Conservation (phyloP, 768 basidiomycete genomes). For the Pulveroboletus sp. region DNA sequence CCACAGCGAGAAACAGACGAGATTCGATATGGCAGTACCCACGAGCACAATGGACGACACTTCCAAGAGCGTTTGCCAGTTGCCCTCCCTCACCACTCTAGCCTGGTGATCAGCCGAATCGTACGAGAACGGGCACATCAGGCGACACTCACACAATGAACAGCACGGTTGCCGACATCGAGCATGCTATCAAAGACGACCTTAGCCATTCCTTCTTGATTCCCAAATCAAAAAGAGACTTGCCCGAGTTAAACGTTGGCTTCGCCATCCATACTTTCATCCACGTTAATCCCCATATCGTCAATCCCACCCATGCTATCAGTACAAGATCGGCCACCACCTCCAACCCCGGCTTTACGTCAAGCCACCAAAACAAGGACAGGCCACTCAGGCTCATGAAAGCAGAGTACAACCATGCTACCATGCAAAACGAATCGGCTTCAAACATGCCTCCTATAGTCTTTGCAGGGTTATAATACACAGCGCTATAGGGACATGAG, state of each 20-base stretch:
- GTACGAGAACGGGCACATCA: not conserved
- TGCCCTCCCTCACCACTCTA: slow-evolving; percentile 87
- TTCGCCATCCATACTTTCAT: slow-evolving; percentile 88
- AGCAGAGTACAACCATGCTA: slow-evolving; percentile 65
- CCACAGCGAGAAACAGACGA: slow-evolving; percentile 83
- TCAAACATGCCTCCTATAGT: slow-evolving; percentile 91
- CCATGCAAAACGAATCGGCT: slow-evolving; percentile 75
- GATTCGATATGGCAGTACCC: slow-evolving; percentile 74
- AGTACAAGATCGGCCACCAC: slow-evolving; percentile 71
- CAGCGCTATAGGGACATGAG: slow-evolving; percentile 44
- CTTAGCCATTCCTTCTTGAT: not conserved
- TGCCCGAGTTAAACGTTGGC: slow-evolving; percentile 86
- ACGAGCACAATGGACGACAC: slow-evolving; percentile 73
- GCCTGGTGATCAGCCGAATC: slow-evolving; percentile 1
- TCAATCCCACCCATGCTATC: slow-evolving; percentile 78
- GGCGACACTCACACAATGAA: slow-evolving; percentile 65
- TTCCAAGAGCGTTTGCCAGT: slow-evolving; percentile 65
- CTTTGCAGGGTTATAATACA: slow-evolving; percentile 93
- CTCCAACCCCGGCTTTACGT: slow-evolving; percentile 63
- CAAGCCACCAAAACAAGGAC: slow-evolving; percentile 75
- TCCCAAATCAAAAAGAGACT: slow-evolving; percentile 5
- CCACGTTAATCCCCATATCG: slow-evolving; percentile 82
- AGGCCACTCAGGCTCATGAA: slow-evolving; percentile 73
- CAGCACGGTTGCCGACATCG: slow-evolving; percentile 78
- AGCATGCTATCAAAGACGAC: slow-evolving; percentile 51